Conservation (phyloP, 345 rosid genomes). For the Syzygium grande region DNA sequence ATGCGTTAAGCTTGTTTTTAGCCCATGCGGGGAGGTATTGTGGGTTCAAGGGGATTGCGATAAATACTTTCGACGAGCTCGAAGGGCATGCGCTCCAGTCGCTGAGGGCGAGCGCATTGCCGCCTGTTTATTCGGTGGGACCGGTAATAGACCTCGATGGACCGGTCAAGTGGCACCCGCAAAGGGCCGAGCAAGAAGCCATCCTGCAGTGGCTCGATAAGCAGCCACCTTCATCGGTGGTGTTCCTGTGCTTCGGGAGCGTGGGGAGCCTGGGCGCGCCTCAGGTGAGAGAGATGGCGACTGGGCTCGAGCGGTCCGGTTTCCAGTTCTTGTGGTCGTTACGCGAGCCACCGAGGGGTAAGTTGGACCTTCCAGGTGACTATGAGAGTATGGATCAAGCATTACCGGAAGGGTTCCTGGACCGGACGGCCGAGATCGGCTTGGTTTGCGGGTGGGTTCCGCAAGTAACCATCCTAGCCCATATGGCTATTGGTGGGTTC, state of each 20-base stretch:
- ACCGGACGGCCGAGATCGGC: constrained; percentile 7
- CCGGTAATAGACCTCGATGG: constrained; percentile 20
- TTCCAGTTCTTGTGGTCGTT: constrained; percentile 17
- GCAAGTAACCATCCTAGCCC: constrained; percentile 11
- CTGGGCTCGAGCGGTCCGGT: constrained; percentile 7
- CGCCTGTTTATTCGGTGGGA: constrained; percentile 21
- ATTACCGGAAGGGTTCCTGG: constrained; percentile 11
- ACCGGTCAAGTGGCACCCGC: constrained; percentile 16
- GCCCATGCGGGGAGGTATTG: constrained; percentile 12
- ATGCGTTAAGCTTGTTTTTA: constrained; percentile 10
- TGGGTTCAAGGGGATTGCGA: constrained; percentile 11
- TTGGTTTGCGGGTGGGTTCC: constrained; percentile 13
- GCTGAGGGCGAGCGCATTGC: not conserved
- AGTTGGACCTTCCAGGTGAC: not conserved
- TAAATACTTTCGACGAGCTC: constrained; percentile 27
- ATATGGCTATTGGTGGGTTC: constrained; percentile 12
- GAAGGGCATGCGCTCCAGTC: constrained; percentile 19
- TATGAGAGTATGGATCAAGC: not conserved
- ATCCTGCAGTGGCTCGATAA: constrained; percentile 19
- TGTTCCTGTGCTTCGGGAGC: constrained; percentile 28
- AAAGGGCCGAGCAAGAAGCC: not conserved
- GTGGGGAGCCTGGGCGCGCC: constrained; percentile 9
- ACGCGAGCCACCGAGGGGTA: constrained; percentile 1
- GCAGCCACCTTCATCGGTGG: constrained; percentile 19
- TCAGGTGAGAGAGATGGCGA: constrained; percentile 15